Conservation (phyloP, 805 yeast genomes). For the Isabelozyma pseudorhagii region DNA sequence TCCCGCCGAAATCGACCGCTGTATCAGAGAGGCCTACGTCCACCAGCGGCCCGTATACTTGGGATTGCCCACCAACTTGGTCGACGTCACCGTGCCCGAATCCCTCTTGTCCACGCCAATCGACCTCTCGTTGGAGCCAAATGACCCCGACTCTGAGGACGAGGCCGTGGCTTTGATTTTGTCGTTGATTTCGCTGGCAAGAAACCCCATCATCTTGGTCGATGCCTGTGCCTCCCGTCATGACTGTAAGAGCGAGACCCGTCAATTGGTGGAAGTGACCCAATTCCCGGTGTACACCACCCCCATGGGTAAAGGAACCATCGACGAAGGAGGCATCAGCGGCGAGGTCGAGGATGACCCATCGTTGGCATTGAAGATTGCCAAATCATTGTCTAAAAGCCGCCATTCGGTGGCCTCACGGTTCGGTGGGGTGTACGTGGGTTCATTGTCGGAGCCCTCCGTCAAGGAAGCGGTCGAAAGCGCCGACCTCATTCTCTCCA, state of each 20-base stretch:
- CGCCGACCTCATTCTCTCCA: conserved; percentile 34
- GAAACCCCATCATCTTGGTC: conserved; percentile 35
- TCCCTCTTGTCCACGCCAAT: conserved; percentile 32
- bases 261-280: conserved; percentile 30
- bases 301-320: conserved; percentile 39
- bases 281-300: conserved; percentile 40
- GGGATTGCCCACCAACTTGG: conserved; percentile 39
- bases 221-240: conserved; percentile 42
- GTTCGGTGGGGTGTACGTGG: conserved; percentile 41
- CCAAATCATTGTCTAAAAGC: conserved; percentile 13
- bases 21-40: conserved; percentile 35
- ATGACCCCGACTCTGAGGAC: conserved; percentile 33
- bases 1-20: conserved; percentile 36
- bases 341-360: conserved; percentile 26
- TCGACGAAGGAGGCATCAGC: conserved; percentile 35
- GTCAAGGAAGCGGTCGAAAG: conserved; percentile 36
- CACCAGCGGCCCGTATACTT: conserved; percentile 39
- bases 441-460: conserved; percentile 33
- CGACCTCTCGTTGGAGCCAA: conserved; percentile 29
- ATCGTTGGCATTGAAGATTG: conserved; percentile 16
- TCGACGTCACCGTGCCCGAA: conserved; percentile 34
- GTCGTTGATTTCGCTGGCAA: conserved; percentile 20
- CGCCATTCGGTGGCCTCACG: conserved; percentile 19
- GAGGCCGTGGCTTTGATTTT: conserved; percentile 32
- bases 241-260: conserved; percentile 31